Evolutionary conservation across 495 filamentous ascomycete species (phyloP), one percentile per base, ranked within the genome.

Genomic region (Xylaria venustula): DNA sequence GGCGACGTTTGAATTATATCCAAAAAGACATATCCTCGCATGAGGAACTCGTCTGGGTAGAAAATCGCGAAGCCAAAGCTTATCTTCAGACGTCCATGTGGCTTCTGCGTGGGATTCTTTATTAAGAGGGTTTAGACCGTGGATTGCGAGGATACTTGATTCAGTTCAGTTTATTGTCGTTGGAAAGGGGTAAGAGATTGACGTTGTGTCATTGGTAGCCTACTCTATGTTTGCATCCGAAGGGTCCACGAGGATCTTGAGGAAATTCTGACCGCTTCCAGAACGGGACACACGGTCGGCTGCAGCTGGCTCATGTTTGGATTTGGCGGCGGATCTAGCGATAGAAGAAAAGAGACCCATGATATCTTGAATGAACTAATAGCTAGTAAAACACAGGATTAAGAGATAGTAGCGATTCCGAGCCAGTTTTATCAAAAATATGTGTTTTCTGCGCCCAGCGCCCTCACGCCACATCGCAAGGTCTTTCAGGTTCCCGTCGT

Each of bases 81-180:
- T 73, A 3, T 60, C 67, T 9, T 57, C 60, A 12, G 45, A 41
- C 22, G 60, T 66, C 64, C 64, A 66, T 23, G 64, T 67, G 7
- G 58, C 58, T 28, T 67, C 64, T 52, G 65, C 68, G 53, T 68
- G 69, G 2, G 60, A 69, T 19, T 50, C 23, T 53, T 73, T 73
- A 19, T 77, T 71, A 17, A 74, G 53, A 26, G 77, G 75, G 25
- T 67, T 71, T 15, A 87, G 67, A 22, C 79, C 79, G 62, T 82
- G 79, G n/a, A 82, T 63, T 20, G 74, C 73, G 45, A 82, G 67
- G 34, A 82, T 77, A 57, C 78, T 82, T 1, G 8, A 44, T 44
- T 2, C 15, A 19, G 41, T n/a, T n/a, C n/a, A n/a, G n/a, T n/a
- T n/a, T n/a, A n/a, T n/a, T n/a, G n/a, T n/a, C n/a, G n/a, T n/a